These are phyloP conservation scores for Teunomyces tritomae DNA, from an alignment of 805 yeast species.

Conservation along the genomic window DNA sequence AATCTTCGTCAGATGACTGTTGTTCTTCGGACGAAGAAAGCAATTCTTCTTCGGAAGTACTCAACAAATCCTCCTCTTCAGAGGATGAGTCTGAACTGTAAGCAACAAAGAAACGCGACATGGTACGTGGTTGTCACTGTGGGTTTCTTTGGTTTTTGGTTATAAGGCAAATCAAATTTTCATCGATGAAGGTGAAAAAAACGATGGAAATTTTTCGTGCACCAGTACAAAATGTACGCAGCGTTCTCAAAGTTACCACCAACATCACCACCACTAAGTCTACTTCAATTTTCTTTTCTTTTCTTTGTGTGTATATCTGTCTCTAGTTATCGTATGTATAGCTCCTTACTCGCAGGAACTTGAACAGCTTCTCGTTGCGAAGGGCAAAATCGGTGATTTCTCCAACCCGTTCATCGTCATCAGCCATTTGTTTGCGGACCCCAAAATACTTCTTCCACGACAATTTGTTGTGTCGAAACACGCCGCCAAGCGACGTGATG, in stretches of 20 bases:
- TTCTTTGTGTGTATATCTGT: no score
- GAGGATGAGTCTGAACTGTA: slow-evolving; percentile 58
- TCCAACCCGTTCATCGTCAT: slow-evolving; percentile 48
- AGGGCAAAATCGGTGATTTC: slow-evolving; percentile 51
- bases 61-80: slow-evolving; percentile 49
- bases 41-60: slow-evolving; percentile 61
- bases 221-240: slow-evolving; percentile 10
- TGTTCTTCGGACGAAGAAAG: slow-evolving; percentile 46
- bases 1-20: slow-evolving; percentile 42
- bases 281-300: no score
- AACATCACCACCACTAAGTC: no score
- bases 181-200: slow-evolving; percentile 18
- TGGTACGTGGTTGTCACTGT: slow-evolving; percentile 24
- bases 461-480: slow-evolving; percentile 62
- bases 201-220: slow-evolving; percentile 7
- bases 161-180: slow-evolving; percentile 20
- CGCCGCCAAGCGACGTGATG: slow-evolving; percentile 57
- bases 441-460: slow-evolving; percentile 69
- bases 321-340: slow-evolving; percentile 18
- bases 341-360: slow-evolving; percentile 62
- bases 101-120: slow-evolving; percentile 89
- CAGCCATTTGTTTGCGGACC: slow-evolving; percentile 38
- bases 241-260: slow-evolving; percentile 1
- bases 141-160: not conserved
- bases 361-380: slow-evolving; percentile 75